These are phyloP conservation scores for Scedosporium apiospermum DNA, from an alignment of 2,329 filamentous ascomycete genomes.

Conservation along the genomic window DNA sequence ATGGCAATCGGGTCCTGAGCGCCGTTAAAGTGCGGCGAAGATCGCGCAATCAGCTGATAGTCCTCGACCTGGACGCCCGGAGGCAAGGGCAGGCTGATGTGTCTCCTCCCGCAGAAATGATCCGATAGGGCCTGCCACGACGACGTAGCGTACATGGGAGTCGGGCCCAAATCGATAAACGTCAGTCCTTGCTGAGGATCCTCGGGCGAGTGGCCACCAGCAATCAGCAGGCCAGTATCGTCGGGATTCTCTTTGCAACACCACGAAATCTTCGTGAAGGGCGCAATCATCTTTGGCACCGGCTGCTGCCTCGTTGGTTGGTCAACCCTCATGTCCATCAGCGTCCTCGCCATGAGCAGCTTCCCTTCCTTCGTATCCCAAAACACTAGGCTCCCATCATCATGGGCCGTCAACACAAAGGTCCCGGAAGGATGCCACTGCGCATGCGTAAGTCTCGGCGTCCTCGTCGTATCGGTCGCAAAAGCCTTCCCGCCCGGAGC, in stretches of 20 bases:
- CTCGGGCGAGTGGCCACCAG: slow-evolving; percentile 65
- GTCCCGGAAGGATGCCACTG: slow-evolving; percentile 93
- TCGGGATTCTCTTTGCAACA: slow-evolving; percentile 92
- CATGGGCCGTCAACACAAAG: slow-evolving; percentile 77
- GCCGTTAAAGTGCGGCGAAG: slow-evolving; percentile 76
- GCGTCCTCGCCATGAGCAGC: slow-evolving; percentile 71
- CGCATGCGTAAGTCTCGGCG: slow-evolving; percentile 70
- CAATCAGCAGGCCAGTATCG: slow-evolving; percentile 80
- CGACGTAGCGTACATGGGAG: slow-evolving; percentile 84
- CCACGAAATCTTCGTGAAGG: slow-evolving; percentile 75
- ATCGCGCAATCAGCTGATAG: slow-evolving; percentile 74
- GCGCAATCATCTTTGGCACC: slow-evolving; percentile 55
- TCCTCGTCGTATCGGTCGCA: slow-evolving; percentile 51
- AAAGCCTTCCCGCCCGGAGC: slow-evolving; percentile 73
- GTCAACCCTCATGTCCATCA: slow-evolving; percentile 66
- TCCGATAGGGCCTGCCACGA: slow-evolving; percentile 74
- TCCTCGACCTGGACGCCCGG: slow-evolving; percentile 67
- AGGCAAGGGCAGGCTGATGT: slow-evolving; percentile 65
- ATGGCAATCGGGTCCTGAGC: slow-evolving; percentile 86
- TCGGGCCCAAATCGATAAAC: slow-evolving; percentile 80
- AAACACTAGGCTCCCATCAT: slow-evolving; percentile 84
- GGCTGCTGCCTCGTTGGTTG: slow-evolving; percentile 45
- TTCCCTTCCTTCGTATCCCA: slow-evolving; percentile 90
- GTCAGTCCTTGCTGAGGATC: slow-evolving; percentile 67
- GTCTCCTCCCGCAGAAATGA: slow-evolving; percentile 70